phyloP scores from a whole-genome alignment of 257 asterid genomes.

The Scutellaria minor region DNA sequence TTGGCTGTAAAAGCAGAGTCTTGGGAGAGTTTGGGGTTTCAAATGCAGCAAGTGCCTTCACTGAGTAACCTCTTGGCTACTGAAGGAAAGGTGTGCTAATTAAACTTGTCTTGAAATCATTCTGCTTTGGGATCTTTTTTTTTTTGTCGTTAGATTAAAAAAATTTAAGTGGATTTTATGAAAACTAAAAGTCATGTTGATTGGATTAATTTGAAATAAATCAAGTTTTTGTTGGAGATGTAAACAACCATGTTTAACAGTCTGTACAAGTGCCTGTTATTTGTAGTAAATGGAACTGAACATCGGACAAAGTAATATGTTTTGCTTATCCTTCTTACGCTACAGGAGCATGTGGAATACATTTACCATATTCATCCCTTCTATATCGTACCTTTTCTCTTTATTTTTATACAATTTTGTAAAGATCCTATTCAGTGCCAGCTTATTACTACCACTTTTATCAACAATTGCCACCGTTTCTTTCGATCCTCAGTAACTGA shows the following conservation, averaged over 20 bases:
- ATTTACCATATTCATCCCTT: neutral
- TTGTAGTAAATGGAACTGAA: neutral
- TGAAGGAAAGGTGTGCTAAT: conserved; percentile 73
- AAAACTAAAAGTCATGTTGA: conserved; percentile 9
- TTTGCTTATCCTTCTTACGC: neutral
- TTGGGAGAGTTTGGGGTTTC: conserved; percentile 84
- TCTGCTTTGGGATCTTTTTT: neutral
- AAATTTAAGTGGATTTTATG: neutral
- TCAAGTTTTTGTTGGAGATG: neutral
- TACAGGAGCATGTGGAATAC: neutral
- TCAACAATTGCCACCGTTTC: neutral
- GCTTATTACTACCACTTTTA: neutral
- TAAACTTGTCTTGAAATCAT: neutral
- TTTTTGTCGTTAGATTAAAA: neutral
- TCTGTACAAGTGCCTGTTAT: conserved; percentile 4
- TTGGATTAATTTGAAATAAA: neutral
- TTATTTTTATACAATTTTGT: neutral
- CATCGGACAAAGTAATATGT: neutral
- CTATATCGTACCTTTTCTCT: neutral
- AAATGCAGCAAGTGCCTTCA: conserved; percentile 84
- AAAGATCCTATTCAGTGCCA: conserved; percentile 4
- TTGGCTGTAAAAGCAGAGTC: conserved; percentile 61
- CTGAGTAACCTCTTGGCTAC: conserved; percentile 52
- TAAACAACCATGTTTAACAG: neutral
- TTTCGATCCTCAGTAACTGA: neutral